Evolutionary conservation across 2,329 filamentous ascomycete species (phyloP), one percentile per base, ranked within the genome.

Genomic region (Clathrospora elynae): DNA sequence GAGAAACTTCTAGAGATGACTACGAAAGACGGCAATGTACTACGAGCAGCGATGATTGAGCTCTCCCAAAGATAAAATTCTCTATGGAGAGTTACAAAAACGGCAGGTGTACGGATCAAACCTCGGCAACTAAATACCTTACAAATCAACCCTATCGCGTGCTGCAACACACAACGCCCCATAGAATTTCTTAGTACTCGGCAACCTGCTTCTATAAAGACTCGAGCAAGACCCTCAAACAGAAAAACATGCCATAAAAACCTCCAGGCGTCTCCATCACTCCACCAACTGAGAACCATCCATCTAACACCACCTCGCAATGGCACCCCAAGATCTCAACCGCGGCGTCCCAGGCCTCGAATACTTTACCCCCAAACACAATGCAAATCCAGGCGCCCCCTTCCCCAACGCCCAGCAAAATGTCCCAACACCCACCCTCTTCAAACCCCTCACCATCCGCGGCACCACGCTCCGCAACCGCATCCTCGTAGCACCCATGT

Each of bases 341-440:
- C 29, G 35, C 7, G 59, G 61, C 12, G 59, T 60, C 17, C 45
- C 55, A 11, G 52, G 49, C 35, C 42, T 70, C 25, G 60, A 73
- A 8, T 78, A 74, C 64, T 78, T 74, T 60, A 77, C 74, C 1
- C 75, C 75, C 7, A 55, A 67, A 8, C 75, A 78, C 51, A 39
- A 65, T 28, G 64, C 61, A 10, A 68, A 67, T 3, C 73, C 75
- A 4, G 75, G 74, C 11, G 73, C 58, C 2, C 57, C 58, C 4
- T 22, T 38, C 8, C 35, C 47, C n/a, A 31, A 33, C 11, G 28
- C 33, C 16, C 47, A 46, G 7, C 41, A 46, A 24, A 48, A 51
- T 24, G 22, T 14, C 1, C 19, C 30, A 5, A 44, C 53, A 3
- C 66, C 68, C 0, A 69, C 59, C 1, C 61, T 71, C 29, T 71